Conservation (phyloP, 1,139 yeast genomes). For the Taiozyma onychis region DNA sequence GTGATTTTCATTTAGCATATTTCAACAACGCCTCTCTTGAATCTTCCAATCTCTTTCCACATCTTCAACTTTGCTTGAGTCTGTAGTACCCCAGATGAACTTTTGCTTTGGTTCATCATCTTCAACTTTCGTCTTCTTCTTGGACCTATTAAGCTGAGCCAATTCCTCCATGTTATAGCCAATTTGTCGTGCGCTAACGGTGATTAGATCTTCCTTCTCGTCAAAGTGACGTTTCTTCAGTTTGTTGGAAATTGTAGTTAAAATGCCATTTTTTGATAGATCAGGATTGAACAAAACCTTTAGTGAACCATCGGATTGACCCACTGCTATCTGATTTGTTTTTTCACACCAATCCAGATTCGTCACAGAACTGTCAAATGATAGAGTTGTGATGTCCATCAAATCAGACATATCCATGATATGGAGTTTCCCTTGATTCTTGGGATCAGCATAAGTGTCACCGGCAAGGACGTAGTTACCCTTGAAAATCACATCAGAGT, state of each 20-base stretch:
- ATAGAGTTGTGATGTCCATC: conserved; percentile 23
- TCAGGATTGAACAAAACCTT: conserved; percentile 30
- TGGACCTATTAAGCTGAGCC: conserved; percentile 9
- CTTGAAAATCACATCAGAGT: conserved; percentile 9
- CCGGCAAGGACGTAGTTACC: conserved; percentile 18
- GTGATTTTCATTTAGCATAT: conserved; percentile 23
- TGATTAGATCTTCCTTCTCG: conserved; percentile 21
- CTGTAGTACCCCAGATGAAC: conserved; percentile 13
- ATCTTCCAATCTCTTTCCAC: conserved; percentile 23
- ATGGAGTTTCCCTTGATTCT: conserved; percentile 16
- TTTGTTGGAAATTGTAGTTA: conserved; percentile 27
- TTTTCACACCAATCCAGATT: conserved; percentile 26
- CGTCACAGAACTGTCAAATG: conserved; percentile 18
- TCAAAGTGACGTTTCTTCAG: conserved; percentile 33
- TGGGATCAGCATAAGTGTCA: conserved; percentile 2
- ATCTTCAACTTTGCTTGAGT: conserved; percentile 1
- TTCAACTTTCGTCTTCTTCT: conserved; percentile 5
- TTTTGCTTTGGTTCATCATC: conserved; percentile 5
- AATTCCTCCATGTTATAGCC: conserved; percentile 23
- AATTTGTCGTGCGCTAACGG: conserved; percentile 24
- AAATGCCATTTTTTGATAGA: conserved; percentile 31
- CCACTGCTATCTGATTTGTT: conserved; percentile 32
- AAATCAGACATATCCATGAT: conserved; percentile 33
- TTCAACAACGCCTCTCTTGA: conserved; percentile 33
- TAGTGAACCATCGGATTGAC: conserved; percentile 30